Evolutionary conservation across 306 rosid genomes (phyloP).

Genomic region (Cercis canadensis): DNA sequence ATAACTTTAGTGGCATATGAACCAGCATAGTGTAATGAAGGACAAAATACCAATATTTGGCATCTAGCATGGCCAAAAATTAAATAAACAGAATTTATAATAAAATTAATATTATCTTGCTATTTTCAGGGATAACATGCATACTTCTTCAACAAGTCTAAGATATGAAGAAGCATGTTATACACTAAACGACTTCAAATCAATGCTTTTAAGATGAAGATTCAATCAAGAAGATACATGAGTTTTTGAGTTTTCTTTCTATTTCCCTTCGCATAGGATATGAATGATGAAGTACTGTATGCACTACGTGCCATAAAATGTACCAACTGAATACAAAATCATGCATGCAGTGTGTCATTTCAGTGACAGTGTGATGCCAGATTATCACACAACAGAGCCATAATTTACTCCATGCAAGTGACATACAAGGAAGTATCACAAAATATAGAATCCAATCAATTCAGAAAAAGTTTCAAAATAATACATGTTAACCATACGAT

Average conservation of each 20-base stretch:
- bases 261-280: too few species aligned
- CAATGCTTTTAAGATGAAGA: too few species aligned
- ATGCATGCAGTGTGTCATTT: not conserved
- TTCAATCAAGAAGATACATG: too few species aligned
- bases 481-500: constrained; percentile 75
- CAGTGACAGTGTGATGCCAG: not conserved
- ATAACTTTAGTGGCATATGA: too few species aligned
- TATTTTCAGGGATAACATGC: not conserved
- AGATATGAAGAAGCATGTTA: not conserved
- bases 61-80: not conserved
- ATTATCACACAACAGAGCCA: not conserved
- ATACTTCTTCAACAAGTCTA: not conserved
- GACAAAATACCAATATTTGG: not conserved
- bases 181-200: too few species aligned
- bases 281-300: too few species aligned
- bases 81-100: not conserved
- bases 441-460: not conserved
- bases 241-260: too few species aligned
- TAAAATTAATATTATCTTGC: not conserved
- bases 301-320: too few species aligned
- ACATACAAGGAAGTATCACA: constrained; percentile 8
- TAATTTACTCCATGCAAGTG: not conserved
- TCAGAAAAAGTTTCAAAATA: constrained; percentile 25
- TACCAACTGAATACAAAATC: too few species aligned
- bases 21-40: not conserved